Conservation (phyloP, 768 basidiomycete species). For the Leccinum variicolor region DNA sequence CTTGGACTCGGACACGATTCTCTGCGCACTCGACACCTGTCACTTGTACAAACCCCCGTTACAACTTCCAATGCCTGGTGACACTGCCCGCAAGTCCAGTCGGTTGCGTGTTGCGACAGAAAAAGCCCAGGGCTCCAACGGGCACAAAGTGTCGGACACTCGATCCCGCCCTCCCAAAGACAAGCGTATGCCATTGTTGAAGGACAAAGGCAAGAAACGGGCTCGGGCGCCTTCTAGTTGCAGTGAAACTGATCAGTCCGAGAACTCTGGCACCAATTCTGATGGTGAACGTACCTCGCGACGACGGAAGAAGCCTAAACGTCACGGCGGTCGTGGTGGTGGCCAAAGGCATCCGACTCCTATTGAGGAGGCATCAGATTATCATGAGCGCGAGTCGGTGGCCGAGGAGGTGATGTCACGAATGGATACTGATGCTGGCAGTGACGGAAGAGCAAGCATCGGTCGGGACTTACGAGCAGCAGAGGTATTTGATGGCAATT, state of each 20-base stretch:
- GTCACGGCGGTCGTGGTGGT: not conserved
- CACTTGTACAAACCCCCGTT: not conserved
- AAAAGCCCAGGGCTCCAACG: not conserved
- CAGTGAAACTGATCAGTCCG: not conserved
- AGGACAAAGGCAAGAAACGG: not conserved
- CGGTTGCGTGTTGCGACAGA: not conserved
- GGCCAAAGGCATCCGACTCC: not conserved
- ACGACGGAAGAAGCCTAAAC: not conserved
- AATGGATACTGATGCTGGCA: not conserved
- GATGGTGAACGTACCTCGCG: not conserved
- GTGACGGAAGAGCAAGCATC: not conserved
- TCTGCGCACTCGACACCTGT: not conserved
- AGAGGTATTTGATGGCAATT: not conserved
- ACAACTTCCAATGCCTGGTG: not conserved
- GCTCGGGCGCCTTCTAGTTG: not conserved
- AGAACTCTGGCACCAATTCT: not conserved
- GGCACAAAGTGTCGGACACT: not conserved
- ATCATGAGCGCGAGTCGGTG: not conserved
- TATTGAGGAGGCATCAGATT: not conserved
- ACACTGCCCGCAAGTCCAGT: not conserved
- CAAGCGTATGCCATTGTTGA: not conserved
- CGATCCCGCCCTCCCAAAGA: not conserved
- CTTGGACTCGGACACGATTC: not conserved
- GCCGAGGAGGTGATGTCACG: not conserved
- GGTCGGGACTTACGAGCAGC: not conserved